Evolutionary conservation across 495 filamentous ascomycete species (phyloP), one percentile per base, ranked within the genome.

Genomic region (Rostrohypoxylon terebratum): DNA sequence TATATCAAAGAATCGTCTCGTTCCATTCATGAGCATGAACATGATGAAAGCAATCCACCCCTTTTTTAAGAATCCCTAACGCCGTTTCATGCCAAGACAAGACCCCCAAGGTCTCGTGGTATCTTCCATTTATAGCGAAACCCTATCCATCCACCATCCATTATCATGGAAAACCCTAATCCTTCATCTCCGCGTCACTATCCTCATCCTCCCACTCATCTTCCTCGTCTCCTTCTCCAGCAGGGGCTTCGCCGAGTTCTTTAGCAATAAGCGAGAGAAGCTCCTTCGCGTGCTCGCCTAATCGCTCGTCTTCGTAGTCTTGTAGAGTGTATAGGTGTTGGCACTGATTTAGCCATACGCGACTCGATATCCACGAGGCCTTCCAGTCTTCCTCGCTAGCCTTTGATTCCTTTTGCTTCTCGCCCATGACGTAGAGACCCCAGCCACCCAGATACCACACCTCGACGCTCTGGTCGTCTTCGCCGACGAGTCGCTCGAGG

Each of bases 401-500:
- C 48, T 74, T 77, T 60, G 44, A 62, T 55, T 84, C 51, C 79
- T 85, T 81, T 76, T 87, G 74, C 82, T 90, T 93, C 78, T 92
- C 89, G 0, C 92, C 94, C 63, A 91, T 81, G 61, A 96, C 84
- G 75, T 93, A 92, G 64, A 93, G 84, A 63, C 92, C 92, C 92
- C 95, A 99, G 9, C 96, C 96, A 34, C 96, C 95, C 2, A 98
- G 84, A 82, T 99, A 99, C 94, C 94, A 97, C 1, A 92, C 92
- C 79, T 99, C 96, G 10, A 98, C 93, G 79, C 94, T 94, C 69
- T 89, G 86, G 77, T 99, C 96, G 70, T 98, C 94, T 79, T 98
- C 96, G 4, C 84, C 79, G 16, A 97, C 88, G 55, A 99, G 78
- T 55, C 92, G 83, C 72, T 97, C 93, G 48, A 97, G 83, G 7